A percentile compares a stretch with the other conserved stretches of the same genome.
These are phyloP conservation scores for Ascochyta koolunga DNA, from an alignment of 2,329 filamentous ascomycete species.

Conservation along the genomic window DNA sequence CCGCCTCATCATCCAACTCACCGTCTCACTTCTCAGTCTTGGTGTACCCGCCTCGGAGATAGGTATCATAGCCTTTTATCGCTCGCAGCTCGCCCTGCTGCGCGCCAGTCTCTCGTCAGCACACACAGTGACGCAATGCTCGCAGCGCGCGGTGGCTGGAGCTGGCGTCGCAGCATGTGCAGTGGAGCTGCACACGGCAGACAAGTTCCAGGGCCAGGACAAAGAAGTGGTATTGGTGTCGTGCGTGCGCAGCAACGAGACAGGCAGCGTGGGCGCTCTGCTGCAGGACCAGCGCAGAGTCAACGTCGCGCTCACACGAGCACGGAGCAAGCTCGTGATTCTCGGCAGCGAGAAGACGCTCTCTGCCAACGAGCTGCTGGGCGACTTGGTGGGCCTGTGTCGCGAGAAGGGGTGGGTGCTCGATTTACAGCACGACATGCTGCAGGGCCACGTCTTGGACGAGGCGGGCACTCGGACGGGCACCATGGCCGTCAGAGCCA, in stretches of 20 bases:
- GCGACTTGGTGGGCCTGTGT: constrained; percentile 77
- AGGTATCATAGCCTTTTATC: constrained; percentile 96
- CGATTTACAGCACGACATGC: constrained; percentile 68
- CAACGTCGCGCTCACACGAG: constrained; percentile 93
- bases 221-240: constrained; percentile 90
- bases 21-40: constrained; percentile 75
- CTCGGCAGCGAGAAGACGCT: constrained; percentile 83
- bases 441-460: constrained; percentile 72
- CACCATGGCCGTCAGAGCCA: constrained; percentile 16
- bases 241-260: constrained; percentile 85
- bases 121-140: constrained; percentile 51
- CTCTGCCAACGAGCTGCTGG: constrained; percentile 72
- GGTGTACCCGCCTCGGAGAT: constrained; percentile 79
- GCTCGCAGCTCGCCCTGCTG: constrained; percentile 84
- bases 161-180: constrained; percentile 19
- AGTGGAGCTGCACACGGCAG: constrained; percentile 95
- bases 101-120: constrained; percentile 70
- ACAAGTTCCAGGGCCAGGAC: constrained; percentile 95
- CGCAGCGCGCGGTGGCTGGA: constrained; percentile 47
- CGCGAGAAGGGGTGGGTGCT: constrained; percentile 80
- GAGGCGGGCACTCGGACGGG: constrained; percentile 54
- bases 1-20: constrained; percentile 76
- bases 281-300: constrained; percentile 90
- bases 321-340: constrained; percentile 88
- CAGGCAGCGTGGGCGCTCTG: constrained; percentile 83